Percentiles rank a stretch among this genome's conserved stretches.
Evolutionary conservation across 2,329 filamentous ascomycete species (phyloP).

Genomic region (Torrubiella hemipterigena): DNA sequence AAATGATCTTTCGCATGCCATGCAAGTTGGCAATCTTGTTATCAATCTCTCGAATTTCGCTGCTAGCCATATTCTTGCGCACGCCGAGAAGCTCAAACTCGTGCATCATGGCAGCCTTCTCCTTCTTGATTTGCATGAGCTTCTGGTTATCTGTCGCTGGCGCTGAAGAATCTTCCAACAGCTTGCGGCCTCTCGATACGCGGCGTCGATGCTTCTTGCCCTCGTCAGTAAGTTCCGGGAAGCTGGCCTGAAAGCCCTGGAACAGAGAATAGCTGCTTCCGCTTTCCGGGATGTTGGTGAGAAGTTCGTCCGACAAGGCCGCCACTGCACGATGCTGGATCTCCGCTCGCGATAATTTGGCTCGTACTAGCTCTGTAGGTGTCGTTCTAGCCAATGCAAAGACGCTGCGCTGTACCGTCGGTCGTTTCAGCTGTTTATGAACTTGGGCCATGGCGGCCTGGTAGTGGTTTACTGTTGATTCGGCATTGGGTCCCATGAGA

Average conservation of each 20-base stretch:
- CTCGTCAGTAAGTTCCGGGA: conserved; percentile 60
- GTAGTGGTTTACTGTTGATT: conserved; percentile 54
- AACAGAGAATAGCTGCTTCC: conserved; percentile 85
- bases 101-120: conserved; percentile 69
- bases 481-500: conserved; percentile 58
- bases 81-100: conserved; percentile 83
- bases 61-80: conserved; percentile 94
- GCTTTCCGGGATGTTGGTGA: conserved; percentile 78
- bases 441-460: conserved; percentile 80
- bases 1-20: conserved; percentile 82
- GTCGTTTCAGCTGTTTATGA: conserved; percentile 76
- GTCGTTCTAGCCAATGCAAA: conserved; percentile 85
- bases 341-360: conserved; percentile 78
- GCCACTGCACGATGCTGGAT: conserved; percentile 89
- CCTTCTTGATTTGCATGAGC: conserved; percentile 64
- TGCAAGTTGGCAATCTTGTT: conserved; percentile 90
- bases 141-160: conserved; percentile 42
- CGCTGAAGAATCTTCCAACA: conserved; percentile 54
- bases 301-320: conserved; percentile 79
- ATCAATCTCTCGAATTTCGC: conserved; percentile 93
- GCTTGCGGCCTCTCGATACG: conserved; percentile 62
- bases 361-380: conserved; percentile 87
- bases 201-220: conserved; percentile 59
- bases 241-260: conserved; percentile 86
- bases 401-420: conserved; percentile 74